Evolutionary conservation across 2,329 filamentous ascomycete genomes (phyloP).

Genomic region (Fusarium dimerum): DNA sequence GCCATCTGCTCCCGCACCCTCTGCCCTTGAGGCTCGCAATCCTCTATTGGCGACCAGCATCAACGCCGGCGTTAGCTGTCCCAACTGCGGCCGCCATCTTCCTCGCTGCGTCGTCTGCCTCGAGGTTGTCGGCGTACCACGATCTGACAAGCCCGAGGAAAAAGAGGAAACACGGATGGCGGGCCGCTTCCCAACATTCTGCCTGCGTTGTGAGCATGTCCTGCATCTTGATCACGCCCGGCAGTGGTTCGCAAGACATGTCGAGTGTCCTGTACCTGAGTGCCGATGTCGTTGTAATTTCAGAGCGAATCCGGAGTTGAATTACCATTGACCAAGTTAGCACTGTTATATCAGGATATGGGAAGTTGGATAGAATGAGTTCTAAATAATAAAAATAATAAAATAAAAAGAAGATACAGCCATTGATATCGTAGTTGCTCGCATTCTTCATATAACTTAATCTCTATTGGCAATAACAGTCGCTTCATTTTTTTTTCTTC

Average conservation of each 20-base stretch:
- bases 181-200: conserved; percentile 68
- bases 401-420: neutral
- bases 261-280: conserved; percentile 68
- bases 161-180: conserved; percentile 51
- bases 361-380: too few species aligned
- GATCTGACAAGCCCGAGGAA: conserved; percentile 58
- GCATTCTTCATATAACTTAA: neutral
- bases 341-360: neutral
- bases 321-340: conserved; percentile 41
- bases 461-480: neutral
- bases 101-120: conserved; percentile 69
- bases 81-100: conserved; percentile 66
- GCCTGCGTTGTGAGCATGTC: conserved; percentile 67
- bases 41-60: conserved; percentile 60
- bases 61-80: conserved; percentile 63
- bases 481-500: neutral
- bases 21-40: conserved; percentile 45
- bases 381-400: too few species aligned
- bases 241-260: conserved; percentile 66
- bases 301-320: conserved; percentile 59
- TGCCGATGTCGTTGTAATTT: conserved; percentile 67
- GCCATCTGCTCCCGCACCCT: conserved; percentile 20
- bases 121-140: conserved; percentile 64
- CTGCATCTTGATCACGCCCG: conserved; percentile 67
- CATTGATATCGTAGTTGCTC: neutral